Evolutionary conservation across 176 grass and related monocot species (phyloP).

Genomic region (Carex pumila): DNA sequence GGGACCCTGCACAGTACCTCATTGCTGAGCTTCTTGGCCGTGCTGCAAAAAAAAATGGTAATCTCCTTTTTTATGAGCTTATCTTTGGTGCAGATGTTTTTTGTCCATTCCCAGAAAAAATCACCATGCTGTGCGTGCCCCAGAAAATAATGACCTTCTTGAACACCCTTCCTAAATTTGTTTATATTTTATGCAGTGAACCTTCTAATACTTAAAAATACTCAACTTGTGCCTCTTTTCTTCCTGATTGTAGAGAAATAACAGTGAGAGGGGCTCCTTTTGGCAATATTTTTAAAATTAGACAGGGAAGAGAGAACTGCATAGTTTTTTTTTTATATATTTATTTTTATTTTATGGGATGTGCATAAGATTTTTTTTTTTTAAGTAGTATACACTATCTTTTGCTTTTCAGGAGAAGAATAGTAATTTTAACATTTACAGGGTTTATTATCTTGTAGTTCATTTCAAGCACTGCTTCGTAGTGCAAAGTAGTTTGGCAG

Average conservation of each 20-base stretch:
- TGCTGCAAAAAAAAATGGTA: constrained; percentile 88
- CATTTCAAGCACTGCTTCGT: neutral
- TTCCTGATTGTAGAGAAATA: neutral
- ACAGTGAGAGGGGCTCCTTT: neutral
- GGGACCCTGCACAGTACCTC: constrained; percentile 86
- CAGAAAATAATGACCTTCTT: neutral
- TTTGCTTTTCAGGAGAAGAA: neutral
- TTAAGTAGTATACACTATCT: neutral
- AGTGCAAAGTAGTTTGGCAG: neutral
- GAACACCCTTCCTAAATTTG: neutral
- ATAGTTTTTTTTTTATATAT: neutral
- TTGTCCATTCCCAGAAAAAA: neutral
- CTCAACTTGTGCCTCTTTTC: neutral
- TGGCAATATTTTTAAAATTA: neutral
- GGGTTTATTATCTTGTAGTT: neutral
- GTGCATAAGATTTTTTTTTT: neutral
- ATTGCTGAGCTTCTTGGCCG: constrained; percentile 82
- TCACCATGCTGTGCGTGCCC: neutral
- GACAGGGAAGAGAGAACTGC: neutral
- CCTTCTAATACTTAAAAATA: neutral
- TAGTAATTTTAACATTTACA: neutral
- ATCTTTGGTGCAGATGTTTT: neutral
- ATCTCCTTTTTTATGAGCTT: constrained; percentile 16
- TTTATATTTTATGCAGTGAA: neutral
- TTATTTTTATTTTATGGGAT: neutral